Conservation (phyloP, 2,329 filamentous ascomycete genomes). For the Microdochium trichocladiopsis region DNA sequence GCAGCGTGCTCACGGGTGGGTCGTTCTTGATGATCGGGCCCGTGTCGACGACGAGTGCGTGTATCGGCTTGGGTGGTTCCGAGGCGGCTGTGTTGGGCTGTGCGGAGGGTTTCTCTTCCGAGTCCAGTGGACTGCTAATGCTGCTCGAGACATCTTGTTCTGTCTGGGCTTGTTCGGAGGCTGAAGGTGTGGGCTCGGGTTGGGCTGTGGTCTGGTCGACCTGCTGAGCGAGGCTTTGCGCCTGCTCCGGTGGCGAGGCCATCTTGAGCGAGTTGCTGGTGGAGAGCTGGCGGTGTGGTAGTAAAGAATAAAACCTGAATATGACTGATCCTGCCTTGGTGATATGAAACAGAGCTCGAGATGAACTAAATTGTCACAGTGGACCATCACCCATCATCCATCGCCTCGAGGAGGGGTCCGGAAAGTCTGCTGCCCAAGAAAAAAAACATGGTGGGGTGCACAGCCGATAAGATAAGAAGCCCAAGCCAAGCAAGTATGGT, state of each 20-base stretch:
- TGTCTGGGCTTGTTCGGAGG: too few species aligned
- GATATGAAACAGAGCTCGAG: too few species aligned
- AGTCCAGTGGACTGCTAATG: background rate
- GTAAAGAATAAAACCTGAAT: too few species aligned
- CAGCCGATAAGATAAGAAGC: too few species aligned
- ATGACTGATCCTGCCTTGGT: too few species aligned
- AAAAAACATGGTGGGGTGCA: too few species aligned
- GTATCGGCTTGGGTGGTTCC: constrained; percentile 53
- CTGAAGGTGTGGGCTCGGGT: background rate
- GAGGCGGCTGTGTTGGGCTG: background rate
- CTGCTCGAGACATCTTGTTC: background rate
- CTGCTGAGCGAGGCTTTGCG: background rate
- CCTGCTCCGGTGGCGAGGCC: background rate
- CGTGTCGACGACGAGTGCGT: constrained; percentile 82
- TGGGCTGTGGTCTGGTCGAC: background rate
- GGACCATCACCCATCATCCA: too few species aligned
- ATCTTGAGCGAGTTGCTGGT: background rate
- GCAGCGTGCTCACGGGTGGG: constrained; percentile 73
- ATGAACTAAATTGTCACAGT: too few species aligned
- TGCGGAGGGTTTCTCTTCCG: background rate
- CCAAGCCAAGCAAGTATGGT: too few species aligned
- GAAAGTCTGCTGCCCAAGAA: too few species aligned
- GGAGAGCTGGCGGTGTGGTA: background rate
- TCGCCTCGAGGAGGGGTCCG: too few species aligned
- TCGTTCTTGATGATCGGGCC: constrained; percentile 93